phyloP scores from a whole-genome alignment of 768 basidiomycete genomes.

The Amanita molliuscula region DNA sequence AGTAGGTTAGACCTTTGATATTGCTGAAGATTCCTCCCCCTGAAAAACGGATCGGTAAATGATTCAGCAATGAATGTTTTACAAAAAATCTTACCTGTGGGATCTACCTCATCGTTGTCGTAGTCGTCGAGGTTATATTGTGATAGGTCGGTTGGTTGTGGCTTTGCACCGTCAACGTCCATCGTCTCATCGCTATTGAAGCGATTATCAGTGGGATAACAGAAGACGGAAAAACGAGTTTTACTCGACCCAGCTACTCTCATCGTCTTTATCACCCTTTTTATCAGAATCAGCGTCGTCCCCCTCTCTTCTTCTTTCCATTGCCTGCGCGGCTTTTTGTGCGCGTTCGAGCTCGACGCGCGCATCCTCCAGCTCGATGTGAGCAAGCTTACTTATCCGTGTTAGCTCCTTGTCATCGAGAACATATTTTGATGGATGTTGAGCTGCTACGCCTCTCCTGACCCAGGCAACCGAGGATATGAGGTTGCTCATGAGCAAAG shows the following conservation, averaged over 20 bases:
- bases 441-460: conserved; percentile 62
- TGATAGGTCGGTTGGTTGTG: conserved; percentile 55
- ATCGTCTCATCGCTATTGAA: conserved; percentile 41
- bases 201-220: conserved; percentile 11
- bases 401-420: conserved; percentile 86
- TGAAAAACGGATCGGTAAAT: not conserved
- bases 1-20: conserved; percentile 90
- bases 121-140: conserved; percentile 90
- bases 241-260: conserved; percentile 82
- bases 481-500: conserved; percentile 46
- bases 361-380: conserved; percentile 86
- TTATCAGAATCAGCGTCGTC: conserved; percentile 40
- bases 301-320: conserved; percentile 59
- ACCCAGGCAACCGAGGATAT: conserved; percentile 77
- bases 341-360: conserved; percentile 76
- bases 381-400: conserved; percentile 79
- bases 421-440: conserved; percentile 77
- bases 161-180: conserved; percentile 39
- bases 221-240: conserved; percentile 21
- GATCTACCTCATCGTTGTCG: conserved; percentile 57
- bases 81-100: conserved; percentile 19
- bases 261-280: conserved; percentile 34
- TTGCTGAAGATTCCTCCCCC: conserved; percentile 78
- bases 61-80: not conserved
- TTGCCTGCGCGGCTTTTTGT: conserved; percentile 61